Conservation (phyloP, 2,329 filamentous ascomycete species). For the Botrytis elliptica region DNA sequence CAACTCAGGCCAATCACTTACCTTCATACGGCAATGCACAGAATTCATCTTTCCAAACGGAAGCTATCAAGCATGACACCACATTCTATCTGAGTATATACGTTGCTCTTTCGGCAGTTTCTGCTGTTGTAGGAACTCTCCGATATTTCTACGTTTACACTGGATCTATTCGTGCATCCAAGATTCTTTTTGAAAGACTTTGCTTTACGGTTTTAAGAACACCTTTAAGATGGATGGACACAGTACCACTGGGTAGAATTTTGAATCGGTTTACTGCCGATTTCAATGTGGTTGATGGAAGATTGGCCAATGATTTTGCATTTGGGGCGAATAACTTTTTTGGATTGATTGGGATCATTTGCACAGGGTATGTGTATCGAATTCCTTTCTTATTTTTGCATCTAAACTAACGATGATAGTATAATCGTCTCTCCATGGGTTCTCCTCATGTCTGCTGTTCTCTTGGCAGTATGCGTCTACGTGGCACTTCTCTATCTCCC, state of each 20-base stretch:
- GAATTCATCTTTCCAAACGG: constrained; percentile 10
- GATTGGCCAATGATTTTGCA: constrained; percentile 61
- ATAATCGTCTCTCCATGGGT: constrained; percentile 67
- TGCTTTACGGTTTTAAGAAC: constrained; percentile 67
- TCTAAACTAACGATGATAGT: constrained; percentile 39
- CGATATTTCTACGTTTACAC: constrained; percentile 63
- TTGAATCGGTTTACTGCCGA: constrained; percentile 78
- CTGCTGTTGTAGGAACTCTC: constrained; percentile 58
- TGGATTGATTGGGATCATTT: constrained; percentile 62
- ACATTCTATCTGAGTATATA: constrained; percentile 69
- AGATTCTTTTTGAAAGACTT: constrained; percentile 64
- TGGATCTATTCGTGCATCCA: constrained; percentile 68
- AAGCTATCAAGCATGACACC: constrained; percentile 39
- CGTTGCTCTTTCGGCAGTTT: constrained; percentile 55
- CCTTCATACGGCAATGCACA: constrained; percentile 9
- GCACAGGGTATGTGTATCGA: constrained; percentile 50
- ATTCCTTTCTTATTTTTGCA: constrained; percentile 49
- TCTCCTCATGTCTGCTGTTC: constrained; percentile 57
- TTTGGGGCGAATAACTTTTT: constrained; percentile 61
- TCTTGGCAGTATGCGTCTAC: constrained; percentile 58
- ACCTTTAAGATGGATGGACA: constrained; percentile 77
- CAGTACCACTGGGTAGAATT: constrained; percentile 72
- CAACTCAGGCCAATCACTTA: constrained; percentile 37
- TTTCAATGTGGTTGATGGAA: constrained; percentile 70
- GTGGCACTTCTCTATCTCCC: constrained; percentile 63